Evolutionary conservation across 768 basidiomycete species (phyloP).

Genomic region (Leccinum disarticulatum): DNA sequence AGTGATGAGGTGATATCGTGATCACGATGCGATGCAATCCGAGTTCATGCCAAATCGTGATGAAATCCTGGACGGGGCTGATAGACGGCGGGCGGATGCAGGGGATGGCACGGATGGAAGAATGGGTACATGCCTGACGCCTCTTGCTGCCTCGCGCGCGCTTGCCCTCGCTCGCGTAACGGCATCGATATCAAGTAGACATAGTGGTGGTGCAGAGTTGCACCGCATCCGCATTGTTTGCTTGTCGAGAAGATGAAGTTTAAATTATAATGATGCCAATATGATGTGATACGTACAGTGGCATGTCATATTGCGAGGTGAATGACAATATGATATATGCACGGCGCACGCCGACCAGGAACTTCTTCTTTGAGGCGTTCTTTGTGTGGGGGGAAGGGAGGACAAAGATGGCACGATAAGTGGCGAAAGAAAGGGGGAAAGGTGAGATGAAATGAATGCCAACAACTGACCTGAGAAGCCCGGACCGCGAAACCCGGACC

Average conservation of each 20-base stretch:
- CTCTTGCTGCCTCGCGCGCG: background rate
- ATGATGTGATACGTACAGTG: background rate
- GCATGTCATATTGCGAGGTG: background rate
- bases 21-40: background rate
- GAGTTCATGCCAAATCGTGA: background rate
- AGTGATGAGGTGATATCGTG: background rate
- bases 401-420: background rate
- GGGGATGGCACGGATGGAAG: background rate
- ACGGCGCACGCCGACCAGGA: background rate
- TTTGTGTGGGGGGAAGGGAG: no score
- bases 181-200: background rate
- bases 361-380: background rate
- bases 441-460: background rate
- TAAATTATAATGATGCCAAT: background rate
- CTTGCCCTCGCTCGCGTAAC: background rate
- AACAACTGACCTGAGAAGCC: background rate
- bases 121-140: background rate
- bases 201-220: background rate
- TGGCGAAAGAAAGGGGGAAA: background rate
- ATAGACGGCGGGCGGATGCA: background rate
- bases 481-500: no score
- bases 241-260: background rate
- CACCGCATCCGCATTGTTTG: background rate
- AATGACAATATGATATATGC: background rate
- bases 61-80: background rate